phyloP scores from a whole-genome alignment of 768 basidiomycete species.

The Fomitopsis pulvina region DNA sequence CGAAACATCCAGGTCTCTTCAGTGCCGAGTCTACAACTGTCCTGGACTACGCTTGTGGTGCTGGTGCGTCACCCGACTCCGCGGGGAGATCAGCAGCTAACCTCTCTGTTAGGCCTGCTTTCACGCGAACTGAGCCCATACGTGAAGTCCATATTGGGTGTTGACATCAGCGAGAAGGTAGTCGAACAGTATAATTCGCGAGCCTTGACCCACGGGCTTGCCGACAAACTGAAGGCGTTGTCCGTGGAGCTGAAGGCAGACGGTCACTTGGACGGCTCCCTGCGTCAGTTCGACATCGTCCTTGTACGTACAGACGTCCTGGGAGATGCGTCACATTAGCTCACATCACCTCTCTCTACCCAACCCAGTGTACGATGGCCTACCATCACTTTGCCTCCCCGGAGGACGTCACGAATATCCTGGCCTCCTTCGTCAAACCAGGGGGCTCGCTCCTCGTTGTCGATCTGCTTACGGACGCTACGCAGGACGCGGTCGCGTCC shows the following conservation, averaged over 20 bases:
- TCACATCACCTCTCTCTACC: background rate
- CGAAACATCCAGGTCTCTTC: conserved; percentile 29
- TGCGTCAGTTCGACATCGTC: conserved; percentile 61
- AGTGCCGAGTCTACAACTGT: conserved; percentile 48
- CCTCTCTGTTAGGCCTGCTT: conserved; percentile 43
- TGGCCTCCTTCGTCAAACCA: conserved; percentile 55
- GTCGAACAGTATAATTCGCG: conserved; percentile 60
- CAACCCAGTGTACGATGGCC: conserved; percentile 49
- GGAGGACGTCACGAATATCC: conserved; percentile 40
- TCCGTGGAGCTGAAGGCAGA: conserved; percentile 43
- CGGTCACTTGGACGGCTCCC: conserved; percentile 40
- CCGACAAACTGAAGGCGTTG: conserved; percentile 62
- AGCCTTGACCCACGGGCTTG: conserved; percentile 49
- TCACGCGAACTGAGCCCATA: conserved; percentile 56
- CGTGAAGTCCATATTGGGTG: conserved; percentile 58
- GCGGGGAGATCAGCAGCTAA: background rate
- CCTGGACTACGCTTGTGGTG: conserved; percentile 74
- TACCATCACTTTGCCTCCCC: conserved; percentile 59
- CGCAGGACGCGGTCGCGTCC: conserved; percentile 30
- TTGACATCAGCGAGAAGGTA: conserved; percentile 69
- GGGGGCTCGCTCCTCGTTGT: conserved; percentile 53
- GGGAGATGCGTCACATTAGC: background rate
- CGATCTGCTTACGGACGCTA: conserved; percentile 37
- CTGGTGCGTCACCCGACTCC: conserved; percentile 33
- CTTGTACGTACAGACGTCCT: conserved; percentile 44